phyloP scores from a whole-genome alignment of 345 rosid genomes.

The Linum trigynum region DNA sequence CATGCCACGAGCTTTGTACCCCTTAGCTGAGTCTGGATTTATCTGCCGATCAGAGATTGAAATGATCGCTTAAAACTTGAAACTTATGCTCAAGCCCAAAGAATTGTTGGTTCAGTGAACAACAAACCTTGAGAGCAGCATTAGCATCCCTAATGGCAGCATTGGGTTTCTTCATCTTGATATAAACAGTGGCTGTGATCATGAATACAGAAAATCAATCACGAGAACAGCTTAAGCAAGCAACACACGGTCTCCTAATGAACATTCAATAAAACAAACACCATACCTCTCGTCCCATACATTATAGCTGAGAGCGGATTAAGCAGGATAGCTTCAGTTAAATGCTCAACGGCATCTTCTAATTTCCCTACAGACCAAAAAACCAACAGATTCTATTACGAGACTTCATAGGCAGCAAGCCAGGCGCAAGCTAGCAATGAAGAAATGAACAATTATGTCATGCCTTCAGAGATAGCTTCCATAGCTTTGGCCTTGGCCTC shows the following conservation, averaged over 20 bases:
- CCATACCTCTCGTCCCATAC: conserved; percentile 82
- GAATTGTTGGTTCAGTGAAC: not conserved
- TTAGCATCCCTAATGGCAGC: conserved; percentile 88
- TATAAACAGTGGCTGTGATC: conserved; percentile 70
- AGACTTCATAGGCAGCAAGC: not conserved
- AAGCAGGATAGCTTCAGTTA: conserved; percentile 66
- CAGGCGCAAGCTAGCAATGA: not conserved
- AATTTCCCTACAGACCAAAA: conserved; percentile 42
- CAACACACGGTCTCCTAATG: not conserved
- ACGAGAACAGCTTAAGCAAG: not conserved
- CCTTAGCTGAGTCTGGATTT: conserved; percentile 95
- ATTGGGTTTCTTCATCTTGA: conserved; percentile 93
- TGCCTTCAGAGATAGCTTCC: conserved; percentile 83
- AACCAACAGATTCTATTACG: not conserved
- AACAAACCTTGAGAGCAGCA: conserved; percentile 78
- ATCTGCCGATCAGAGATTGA: conserved; percentile 35
- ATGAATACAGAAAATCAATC: not conserved
- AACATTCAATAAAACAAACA: not conserved
- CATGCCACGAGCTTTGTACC: conserved; percentile 88
- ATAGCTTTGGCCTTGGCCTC: conserved; percentile 77
- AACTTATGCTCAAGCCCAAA: not conserved
- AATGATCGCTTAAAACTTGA: not conserved
- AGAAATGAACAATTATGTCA: not conserved
- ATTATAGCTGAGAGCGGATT: conserved; percentile 85
- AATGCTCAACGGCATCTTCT: conserved; percentile 72